Evolutionary conservation across 2,329 filamentous ascomycete genomes (phyloP).

Genomic region (Fusarium coicis): DNA sequence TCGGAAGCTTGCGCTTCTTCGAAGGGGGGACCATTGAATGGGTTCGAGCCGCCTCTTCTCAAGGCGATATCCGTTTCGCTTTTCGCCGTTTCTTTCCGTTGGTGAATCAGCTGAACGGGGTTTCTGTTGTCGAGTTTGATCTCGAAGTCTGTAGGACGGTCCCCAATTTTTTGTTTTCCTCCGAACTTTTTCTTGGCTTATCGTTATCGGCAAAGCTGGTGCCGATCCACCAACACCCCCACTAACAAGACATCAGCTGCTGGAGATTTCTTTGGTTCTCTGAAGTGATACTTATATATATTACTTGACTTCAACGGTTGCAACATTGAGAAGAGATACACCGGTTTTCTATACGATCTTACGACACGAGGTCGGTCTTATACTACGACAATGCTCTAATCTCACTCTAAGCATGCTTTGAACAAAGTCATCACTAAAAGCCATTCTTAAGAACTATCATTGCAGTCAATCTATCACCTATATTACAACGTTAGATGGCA

Average conservation of each 20-base stretch:
- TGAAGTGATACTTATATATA: not conserved
- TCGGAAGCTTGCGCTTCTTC: conserved; percentile 54
- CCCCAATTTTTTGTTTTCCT: conserved; percentile 33
- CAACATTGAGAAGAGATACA: not conserved
- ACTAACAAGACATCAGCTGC: not conserved
- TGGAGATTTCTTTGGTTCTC: not conserved
- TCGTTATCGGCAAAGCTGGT: conserved; percentile 37
- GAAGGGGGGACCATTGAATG: conserved; percentile 47
- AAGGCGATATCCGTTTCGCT: conserved; percentile 8
- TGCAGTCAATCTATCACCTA: not conserved
- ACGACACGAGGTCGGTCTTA: not conserved
- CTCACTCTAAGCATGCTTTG: not conserved
- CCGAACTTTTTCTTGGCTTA: conserved; percentile 22
- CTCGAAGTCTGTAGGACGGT: conserved; percentile 23
- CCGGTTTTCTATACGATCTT: not conserved
- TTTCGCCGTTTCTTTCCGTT: not conserved
- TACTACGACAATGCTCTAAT: not conserved
- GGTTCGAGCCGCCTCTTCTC: not conserved
- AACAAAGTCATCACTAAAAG: not conserved
- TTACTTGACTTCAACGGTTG: not conserved
- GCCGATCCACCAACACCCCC: conserved; percentile 36
- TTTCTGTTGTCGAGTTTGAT: conserved; percentile 21
- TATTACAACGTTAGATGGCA: not conserved
- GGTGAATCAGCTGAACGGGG: not conserved
- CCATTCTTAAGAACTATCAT: not conserved